Evolutionary conservation across 2,329 filamentous ascomycete genomes (phyloP).

Genomic region (Sordariomycetes sp.): DNA sequence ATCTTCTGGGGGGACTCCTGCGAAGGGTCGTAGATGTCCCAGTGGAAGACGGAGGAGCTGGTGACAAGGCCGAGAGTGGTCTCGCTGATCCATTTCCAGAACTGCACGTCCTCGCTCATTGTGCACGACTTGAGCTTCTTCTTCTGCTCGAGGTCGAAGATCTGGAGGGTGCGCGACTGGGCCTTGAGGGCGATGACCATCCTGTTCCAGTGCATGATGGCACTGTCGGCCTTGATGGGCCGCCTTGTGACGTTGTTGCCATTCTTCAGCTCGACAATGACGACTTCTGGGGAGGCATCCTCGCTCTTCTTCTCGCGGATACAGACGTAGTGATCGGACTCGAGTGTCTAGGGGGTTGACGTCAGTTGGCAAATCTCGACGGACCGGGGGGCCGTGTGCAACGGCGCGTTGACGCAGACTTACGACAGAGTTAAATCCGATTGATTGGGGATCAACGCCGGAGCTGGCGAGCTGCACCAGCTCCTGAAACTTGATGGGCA

Average conservation of each 20-base stretch:
- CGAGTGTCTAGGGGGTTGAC: constrained; percentile 62
- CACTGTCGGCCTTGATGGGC: constrained; percentile 98
- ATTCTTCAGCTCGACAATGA: constrained; percentile 97
- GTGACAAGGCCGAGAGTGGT: constrained; percentile 83
- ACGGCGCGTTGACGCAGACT: constrained; percentile 19
- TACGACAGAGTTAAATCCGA: constrained; percentile 76
- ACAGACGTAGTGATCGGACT: constrained; percentile 95
- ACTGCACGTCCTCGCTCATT: constrained; percentile 95
- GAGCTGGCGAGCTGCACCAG: constrained; percentile 58
- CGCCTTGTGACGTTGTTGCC: constrained; percentile 89
- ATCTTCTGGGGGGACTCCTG: constrained; percentile 78
- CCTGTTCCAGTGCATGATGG: constrained; percentile 97
- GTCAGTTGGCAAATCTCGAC: not conserved
- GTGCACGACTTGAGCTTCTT: constrained; percentile 93
- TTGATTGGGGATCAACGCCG: constrained; percentile 39
- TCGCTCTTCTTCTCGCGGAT: constrained; percentile 90
- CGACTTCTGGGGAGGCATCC: constrained; percentile 78
- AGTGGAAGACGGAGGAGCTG: constrained; percentile 87
- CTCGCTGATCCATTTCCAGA: constrained; percentile 99
- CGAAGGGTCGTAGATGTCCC: constrained; percentile 85
- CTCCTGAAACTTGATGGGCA: constrained; percentile 92
- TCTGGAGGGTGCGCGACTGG: constrained; percentile 87
- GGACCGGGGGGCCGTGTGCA: not conserved
- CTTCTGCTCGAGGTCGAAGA: constrained; percentile 91
- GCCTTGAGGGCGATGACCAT: constrained; percentile 97